phyloP scores from a whole-genome alignment of 371 early-diverging fungal species.

The Mortierella sp. region DNA sequence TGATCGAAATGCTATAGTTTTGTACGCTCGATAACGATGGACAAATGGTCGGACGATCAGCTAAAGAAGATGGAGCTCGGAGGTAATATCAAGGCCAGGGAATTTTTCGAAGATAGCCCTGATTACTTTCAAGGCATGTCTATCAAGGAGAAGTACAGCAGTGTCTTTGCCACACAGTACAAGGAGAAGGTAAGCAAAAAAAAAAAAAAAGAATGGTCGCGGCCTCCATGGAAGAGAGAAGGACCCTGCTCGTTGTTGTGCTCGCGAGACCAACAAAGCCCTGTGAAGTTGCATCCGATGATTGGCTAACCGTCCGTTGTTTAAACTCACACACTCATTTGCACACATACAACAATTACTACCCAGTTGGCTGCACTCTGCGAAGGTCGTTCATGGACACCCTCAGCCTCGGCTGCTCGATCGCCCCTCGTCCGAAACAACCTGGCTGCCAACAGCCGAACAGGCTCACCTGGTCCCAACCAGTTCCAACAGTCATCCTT shows the following conservation, averaged over 20 bases:
- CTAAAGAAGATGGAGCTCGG: constrained; percentile 95
- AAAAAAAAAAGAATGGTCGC: neutral
- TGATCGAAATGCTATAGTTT: constrained; percentile 64
- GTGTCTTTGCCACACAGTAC: constrained; percentile 88
- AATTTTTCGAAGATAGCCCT: constrained; percentile 87
- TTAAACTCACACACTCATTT: neutral
- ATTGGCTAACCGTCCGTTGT: neutral
- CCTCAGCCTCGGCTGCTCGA: constrained; percentile 49
- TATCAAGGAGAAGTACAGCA: constrained; percentile 86
- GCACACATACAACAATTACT: too few species aligned
- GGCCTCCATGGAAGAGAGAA: neutral
- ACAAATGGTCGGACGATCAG: constrained; percentile 97
- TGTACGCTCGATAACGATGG: constrained; percentile 98
- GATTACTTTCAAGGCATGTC: constrained; percentile 84
- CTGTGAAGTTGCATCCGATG: neutral
- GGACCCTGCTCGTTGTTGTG: neutral
- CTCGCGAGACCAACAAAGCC: neutral
- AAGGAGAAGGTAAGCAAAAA: constrained; percentile 81
- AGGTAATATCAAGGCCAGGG: constrained; percentile 90
- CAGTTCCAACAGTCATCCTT: constrained; percentile 21
- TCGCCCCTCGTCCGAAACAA: constrained; percentile 35
- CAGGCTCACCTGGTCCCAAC: constrained; percentile 40
- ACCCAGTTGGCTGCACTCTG: constrained; percentile 57
- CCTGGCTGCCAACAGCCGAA: constrained; percentile 43
- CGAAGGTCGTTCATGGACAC: constrained; percentile 72